These are phyloP conservation scores for Murraya koenigii DNA, from an alignment of 345 rosid genomes.

Conservation along the genomic window DNA sequence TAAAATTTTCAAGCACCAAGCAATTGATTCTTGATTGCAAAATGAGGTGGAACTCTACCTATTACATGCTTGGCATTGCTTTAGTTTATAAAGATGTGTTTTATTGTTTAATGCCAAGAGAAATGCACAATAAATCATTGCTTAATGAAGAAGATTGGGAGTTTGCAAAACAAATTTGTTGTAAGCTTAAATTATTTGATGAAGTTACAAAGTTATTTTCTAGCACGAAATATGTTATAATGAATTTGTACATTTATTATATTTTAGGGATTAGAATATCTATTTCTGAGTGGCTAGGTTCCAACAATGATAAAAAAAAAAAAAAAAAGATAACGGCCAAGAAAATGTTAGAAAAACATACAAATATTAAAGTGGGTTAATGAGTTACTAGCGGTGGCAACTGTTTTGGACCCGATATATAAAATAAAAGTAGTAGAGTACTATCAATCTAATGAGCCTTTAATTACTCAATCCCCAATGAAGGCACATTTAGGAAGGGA, in stretches of 20 bases:
- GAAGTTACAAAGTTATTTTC: neutral
- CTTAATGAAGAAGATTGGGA: neutral
- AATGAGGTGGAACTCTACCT: neutral
- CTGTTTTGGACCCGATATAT: neutral
- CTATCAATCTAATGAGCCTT: neutral
- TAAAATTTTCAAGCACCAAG: neutral
- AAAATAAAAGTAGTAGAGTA: neutral
- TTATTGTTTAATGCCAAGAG: neutral
- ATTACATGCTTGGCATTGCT: neutral
- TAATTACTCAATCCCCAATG: neutral
- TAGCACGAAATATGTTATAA: too few relatives aligned
- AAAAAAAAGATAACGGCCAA: too few relatives aligned
- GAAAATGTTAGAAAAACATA: neutral
- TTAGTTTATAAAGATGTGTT: too few relatives aligned
- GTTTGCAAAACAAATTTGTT: too few relatives aligned
- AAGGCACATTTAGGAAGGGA: neutral
- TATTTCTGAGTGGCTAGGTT: neutral
- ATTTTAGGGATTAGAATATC: neutral
- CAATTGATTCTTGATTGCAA: neutral
- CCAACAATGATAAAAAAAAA: neutral
- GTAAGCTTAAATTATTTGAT: neutral
- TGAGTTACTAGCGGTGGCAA: neutral
- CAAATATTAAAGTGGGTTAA: neutral
- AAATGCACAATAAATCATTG: neutral
- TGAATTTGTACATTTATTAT: too few relatives aligned